phyloP scores from a whole-genome alignment of 495 filamentous ascomycete genomes.

The Hypoxylon cercidicola region DNA sequence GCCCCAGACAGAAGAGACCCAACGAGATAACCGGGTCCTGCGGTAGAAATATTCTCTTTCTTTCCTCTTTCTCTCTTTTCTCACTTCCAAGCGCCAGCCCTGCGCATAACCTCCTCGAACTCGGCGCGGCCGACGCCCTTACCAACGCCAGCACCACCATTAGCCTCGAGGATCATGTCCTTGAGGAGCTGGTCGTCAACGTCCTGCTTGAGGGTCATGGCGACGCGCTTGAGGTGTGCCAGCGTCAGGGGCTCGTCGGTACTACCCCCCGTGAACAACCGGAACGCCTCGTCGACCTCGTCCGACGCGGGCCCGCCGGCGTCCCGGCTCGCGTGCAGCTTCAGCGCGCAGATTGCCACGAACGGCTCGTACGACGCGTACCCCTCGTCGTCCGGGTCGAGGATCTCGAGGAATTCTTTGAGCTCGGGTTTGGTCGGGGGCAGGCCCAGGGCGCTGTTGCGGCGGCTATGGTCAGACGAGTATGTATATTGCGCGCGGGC shows the following conservation, averaged over 20 bases:
- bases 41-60: background rate
- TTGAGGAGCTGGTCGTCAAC: constrained; percentile 81
- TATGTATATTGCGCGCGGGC: too few relatives aligned
- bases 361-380: constrained; percentile 80
- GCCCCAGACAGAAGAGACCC: too few relatives aligned
- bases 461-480: too few relatives aligned
- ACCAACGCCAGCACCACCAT: constrained; percentile 76
- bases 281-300: constrained; percentile 83
- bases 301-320: constrained; percentile 56
- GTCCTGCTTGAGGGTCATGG: constrained; percentile 81
- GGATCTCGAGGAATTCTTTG: constrained; percentile 74
- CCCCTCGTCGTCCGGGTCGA: constrained; percentile 84
- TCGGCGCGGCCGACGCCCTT: constrained; percentile 79
- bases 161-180: constrained; percentile 95
- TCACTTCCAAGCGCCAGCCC: constrained; percentile 80
- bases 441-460: constrained; percentile 75
- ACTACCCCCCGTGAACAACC: constrained; percentile 69
- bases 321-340: constrained; percentile 69
- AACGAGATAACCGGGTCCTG: too few relatives aligned
- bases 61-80: background rate
- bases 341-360: constrained; percentile 84
- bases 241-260: constrained; percentile 69
- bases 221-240: constrained; percentile 78
- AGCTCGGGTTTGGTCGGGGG: constrained; percentile 73
- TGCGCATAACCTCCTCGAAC: constrained; percentile 85